phyloP scores from a whole-genome alignment of 1,139 yeast genomes.

The Protomyces lactucae-debilis region DNA sequence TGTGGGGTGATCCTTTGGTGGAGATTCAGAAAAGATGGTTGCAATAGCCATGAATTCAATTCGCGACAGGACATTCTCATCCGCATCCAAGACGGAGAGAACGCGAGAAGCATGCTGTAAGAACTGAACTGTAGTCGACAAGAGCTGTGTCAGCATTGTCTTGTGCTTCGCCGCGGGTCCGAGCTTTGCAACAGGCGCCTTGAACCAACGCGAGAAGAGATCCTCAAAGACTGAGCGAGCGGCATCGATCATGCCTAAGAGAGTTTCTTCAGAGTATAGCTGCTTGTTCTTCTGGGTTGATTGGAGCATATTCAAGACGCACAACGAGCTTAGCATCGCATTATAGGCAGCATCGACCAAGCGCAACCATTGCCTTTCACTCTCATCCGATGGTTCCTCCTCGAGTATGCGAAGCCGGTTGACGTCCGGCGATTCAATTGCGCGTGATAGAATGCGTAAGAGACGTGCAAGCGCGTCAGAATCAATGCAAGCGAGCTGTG shows the following conservation, averaged over 20 bases:
- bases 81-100: background rate
- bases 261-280: slow-evolving; percentile 47
- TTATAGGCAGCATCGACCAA: slow-evolving; percentile 1
- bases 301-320: background rate
- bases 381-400: background rate
- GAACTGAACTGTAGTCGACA: slow-evolving; percentile 3
- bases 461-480: slow-evolving; percentile 1
- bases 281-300: background rate
- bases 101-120: slow-evolving; percentile 15
- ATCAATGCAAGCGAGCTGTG: background rate
- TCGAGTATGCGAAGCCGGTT: background rate
- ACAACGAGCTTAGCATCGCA: slow-evolving; percentile 11
- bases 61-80: slow-evolving; percentile 48
- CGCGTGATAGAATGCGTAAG: slow-evolving; percentile 6
- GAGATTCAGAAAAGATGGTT: slow-evolving; percentile 40
- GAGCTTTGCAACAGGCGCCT: background rate
- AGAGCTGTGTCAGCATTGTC: background rate
- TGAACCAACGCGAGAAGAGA: slow-evolving; percentile 37
- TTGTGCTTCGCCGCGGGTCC: slow-evolving; percentile 13
- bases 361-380: background rate
- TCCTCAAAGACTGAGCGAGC: slow-evolving; percentile 43
- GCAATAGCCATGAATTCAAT: slow-evolving; percentile 49
- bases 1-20: slow-evolving; percentile 29
- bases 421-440: background rate
- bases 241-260: slow-evolving; percentile 45